Evolutionary conservation across 2,329 filamentous ascomycete genomes (phyloP), one percentile per base, ranked within the genome.

Genomic region (Apiospora pterosperma): DNA sequence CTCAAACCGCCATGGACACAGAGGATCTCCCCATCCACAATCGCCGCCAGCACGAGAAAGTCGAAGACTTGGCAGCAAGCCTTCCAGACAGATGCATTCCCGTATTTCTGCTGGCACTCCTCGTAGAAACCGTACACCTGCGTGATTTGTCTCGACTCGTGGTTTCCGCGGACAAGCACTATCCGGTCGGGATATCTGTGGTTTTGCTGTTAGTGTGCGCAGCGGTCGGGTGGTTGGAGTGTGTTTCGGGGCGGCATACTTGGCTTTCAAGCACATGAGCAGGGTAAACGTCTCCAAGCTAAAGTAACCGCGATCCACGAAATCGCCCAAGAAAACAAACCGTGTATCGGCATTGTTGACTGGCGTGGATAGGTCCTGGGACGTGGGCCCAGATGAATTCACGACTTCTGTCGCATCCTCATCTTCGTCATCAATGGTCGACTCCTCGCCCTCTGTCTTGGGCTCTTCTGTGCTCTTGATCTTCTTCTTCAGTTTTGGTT

Each of bases 61-160:
- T 99, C 96, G 77, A 99, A 99, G 80, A 99, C 97, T 77, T 99
- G 96, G 68, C 96, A 99, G 78, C 97, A 99, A 65, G 97, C 96
- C 79, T 99, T 97, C 96, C 96, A 99, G n/a, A 99, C 96, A 60
- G 96, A 97, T 14, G 96, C 93, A 75, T 97, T 98, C 74, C 96
- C 96, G 77, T 99, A 99, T 79, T 99, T 99, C 73, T 96, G 91
- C 64, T 93, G 93, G 78, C 96, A 99, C 78, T 99, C 96, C 66
- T 97, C 97, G 79, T 99, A 99, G 80, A 99, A 99, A 63, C 96
- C 96, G 77, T 99, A 99, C 25, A 96, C 97, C 75, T 99, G 96
- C 10, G 96, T 99, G 68, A 99, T 97, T 73, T 97, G 96, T 68
- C 96, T 90, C 31, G 93, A 97, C 79, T 99, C 96, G 81, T 99